Evolutionary conservation across 768 basidiomycete species (phyloP), one percentile per base, ranked within the genome.

Genomic region (Serendipita sp.): DNA sequence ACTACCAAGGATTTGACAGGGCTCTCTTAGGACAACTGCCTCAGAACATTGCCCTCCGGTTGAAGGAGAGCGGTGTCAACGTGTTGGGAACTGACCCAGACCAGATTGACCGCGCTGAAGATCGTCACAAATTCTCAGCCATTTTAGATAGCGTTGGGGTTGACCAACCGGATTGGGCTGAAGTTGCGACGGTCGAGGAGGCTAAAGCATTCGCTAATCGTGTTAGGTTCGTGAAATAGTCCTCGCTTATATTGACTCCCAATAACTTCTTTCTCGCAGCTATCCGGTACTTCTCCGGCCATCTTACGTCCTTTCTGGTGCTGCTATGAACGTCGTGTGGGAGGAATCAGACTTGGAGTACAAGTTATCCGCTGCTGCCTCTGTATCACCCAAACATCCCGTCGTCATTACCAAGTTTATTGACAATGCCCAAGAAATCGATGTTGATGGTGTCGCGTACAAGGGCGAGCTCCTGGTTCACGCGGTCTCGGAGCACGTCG

Each of bases 401-500:
- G 95, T 97, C 68, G 96, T 99, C 70, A 85, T 99, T 74, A 92
- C 95, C 69, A 97, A 98, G 74, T 99, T 97, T 82, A 99, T 99
- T 69, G 90, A 95, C 72, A 83, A 85, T 67, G 94, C 96, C 5
- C 93, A 98, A 73, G 96, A 98, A 73, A 95, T 99, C 65, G 96
- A 99, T 66, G 84, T 98, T 48, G 96, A 99, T 70, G 96, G 94
- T 43, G 96, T 97, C 62, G 95, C 91, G 1, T 82, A 97, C 78
- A 76, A 92, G 65, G 96, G 96, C 66, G 81, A 84, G 67, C 87
- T 98, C 9, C 80, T 98, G 60, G 82, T 99, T 31, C 95, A 98
- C 68, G 95, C 95, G 61, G 81, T 99, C 63, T 98, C 95, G 2
- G 96, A 99, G 72, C 96, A 99, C 72, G 91, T 98, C 63, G 96